A percentile compares a stretch with the other conserved stretches of the same genome.
Evolutionary conservation across 768 basidiomycete species (phyloP).

Genomic region (Boletus sp.): DNA sequence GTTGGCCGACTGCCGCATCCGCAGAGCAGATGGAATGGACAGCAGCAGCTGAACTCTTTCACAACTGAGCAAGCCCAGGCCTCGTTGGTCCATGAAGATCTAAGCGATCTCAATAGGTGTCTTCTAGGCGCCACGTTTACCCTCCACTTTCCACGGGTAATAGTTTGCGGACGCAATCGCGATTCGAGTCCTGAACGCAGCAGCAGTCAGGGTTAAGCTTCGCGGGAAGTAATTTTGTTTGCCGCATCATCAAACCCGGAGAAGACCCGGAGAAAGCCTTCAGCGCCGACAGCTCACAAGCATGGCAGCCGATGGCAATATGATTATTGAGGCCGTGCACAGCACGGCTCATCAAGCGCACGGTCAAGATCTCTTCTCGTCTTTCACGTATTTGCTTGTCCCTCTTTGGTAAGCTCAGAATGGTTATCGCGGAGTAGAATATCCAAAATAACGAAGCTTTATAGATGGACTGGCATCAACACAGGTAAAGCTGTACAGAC

Average conservation of each 20-base stretch:
- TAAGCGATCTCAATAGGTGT: background rate
- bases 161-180: background rate
- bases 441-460: slow-evolving; percentile 22
- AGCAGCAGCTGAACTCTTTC: background rate
- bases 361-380: slow-evolving; percentile 25
- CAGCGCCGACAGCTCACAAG: slow-evolving; percentile 31
- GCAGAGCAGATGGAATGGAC: background rate
- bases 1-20: background rate
- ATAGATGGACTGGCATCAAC: slow-evolving; percentile 25
- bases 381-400: slow-evolving; percentile 18
- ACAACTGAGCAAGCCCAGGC: background rate
- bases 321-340: slow-evolving; percentile 27
- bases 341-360: slow-evolving; percentile 32
- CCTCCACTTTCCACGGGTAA: background rate
- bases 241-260: slow-evolving; percentile 20
- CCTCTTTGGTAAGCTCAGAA: slow-evolving; percentile 18
- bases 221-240: slow-evolving; percentile 21
- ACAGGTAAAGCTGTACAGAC: slow-evolving; percentile 14
- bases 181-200: background rate
- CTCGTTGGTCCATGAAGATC: background rate
- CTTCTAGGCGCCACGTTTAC: background rate
- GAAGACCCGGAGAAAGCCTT: slow-evolving; percentile 20
- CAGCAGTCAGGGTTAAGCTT: slow-evolving; percentile 20
- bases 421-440: slow-evolving; percentile 26
- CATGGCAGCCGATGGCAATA: slow-evolving; percentile 27